phyloP scores from a whole-genome alignment of 2,329 filamentous ascomycete species.

The Periconia macrospinosa region DNA sequence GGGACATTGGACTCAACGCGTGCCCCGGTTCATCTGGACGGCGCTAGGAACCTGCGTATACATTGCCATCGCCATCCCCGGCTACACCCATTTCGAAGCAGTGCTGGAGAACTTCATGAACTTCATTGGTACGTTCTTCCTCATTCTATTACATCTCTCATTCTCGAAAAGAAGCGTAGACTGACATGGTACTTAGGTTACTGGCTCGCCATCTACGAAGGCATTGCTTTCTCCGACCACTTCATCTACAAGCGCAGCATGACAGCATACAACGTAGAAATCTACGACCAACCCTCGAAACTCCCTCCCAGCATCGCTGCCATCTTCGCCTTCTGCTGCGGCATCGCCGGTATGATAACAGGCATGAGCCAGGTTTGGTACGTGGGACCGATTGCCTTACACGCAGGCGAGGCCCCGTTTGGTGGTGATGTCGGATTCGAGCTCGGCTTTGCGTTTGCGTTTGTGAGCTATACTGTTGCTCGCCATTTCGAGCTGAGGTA shows the following conservation, averaged over 20 bases:
- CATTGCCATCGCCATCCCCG: conserved; percentile 70
- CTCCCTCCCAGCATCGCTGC: conserved; percentile 68
- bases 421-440: conserved; percentile 68
- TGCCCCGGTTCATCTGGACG: conserved; percentile 71
- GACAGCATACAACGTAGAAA: conserved; percentile 59
- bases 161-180: not conserved
- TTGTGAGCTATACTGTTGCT: conserved; percentile 6
- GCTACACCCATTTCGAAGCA: conserved; percentile 65
- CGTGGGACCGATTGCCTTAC: conserved; percentile 66
- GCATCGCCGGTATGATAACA: conserved; percentile 65
- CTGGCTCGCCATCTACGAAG: conserved; percentile 75
- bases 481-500: conserved; percentile 6
- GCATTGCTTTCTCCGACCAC: conserved; percentile 67
- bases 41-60: conserved; percentile 64
- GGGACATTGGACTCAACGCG: conserved; percentile 57
- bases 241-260: conserved; percentile 68
- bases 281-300: conserved; percentile 60
- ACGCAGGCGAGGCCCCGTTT: conserved; percentile 54
- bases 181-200: conserved; percentile 53
- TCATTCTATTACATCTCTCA: not conserved
- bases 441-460: conserved; percentile 62
- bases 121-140: conserved; percentile 26
- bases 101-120: conserved; percentile 72
- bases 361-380: conserved; percentile 73
- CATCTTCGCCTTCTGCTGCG: conserved; percentile 63